A percentile compares a stretch with the other conserved stretches of the same genome.
These are phyloP conservation scores for Aspergillus fumigatiaffinis DNA, from an alignment of 2,329 filamentous ascomycete genomes.

Conservation along the genomic window DNA sequence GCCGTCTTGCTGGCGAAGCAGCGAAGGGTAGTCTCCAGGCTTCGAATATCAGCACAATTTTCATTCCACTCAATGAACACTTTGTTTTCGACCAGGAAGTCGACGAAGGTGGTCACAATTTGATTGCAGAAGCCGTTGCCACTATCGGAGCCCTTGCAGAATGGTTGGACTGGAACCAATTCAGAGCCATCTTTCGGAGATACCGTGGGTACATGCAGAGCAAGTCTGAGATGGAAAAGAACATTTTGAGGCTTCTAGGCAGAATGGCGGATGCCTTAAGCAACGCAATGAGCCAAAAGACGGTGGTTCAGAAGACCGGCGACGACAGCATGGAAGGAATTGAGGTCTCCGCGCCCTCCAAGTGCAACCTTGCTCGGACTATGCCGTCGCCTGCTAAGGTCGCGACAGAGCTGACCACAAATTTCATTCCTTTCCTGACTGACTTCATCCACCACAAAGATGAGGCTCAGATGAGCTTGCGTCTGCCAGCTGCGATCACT, in stretches of 20 bases:
- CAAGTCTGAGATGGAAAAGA: constrained; percentile 80
- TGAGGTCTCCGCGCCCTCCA: constrained; percentile 27
- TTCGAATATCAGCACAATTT: constrained; percentile 77
- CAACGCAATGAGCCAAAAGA: constrained; percentile 44
- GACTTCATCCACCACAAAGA: constrained; percentile 90
- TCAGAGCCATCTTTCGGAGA: constrained; percentile 75
- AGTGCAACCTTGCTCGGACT: constrained; percentile 55
- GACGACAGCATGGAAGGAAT: constrained; percentile 25
- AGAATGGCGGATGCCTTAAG: constrained; percentile 75
- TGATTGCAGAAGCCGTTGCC: constrained; percentile 80
- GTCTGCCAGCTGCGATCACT: constrained; percentile 84
- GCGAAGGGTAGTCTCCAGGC: constrained; percentile 62
- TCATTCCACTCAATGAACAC: constrained; percentile 88
- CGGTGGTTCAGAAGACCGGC: constrained; percentile 11
- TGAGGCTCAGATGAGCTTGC: constrained; percentile 87
- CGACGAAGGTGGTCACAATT: constrained; percentile 72
- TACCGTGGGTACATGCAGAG: constrained; percentile 78
- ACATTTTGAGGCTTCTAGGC: constrained; percentile 75
- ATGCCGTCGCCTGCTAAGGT: constrained; percentile 67
- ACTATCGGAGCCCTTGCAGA: constrained; percentile 71
- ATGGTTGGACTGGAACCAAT: constrained; percentile 86
- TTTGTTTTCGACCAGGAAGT: constrained; percentile 83
- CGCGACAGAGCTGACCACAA: constrained; percentile 65
- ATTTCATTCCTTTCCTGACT: constrained; percentile 74
- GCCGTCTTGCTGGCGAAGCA: constrained; percentile 68